Base-by-base conservation (phyloP, 257 asterid species). In the Solanum clarkiae region DNA sequence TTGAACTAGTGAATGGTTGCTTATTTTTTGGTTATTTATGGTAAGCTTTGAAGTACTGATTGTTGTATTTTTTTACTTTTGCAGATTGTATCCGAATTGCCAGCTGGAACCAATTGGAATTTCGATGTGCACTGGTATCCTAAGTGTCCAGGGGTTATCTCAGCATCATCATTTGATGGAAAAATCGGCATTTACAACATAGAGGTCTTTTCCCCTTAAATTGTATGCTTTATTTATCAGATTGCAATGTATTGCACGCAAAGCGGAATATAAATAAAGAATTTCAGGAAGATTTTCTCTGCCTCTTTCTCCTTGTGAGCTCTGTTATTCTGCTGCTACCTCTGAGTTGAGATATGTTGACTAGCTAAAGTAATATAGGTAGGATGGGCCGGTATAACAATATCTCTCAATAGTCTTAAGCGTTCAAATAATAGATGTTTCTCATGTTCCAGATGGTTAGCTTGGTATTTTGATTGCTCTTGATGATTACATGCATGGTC, bases 131-230 rank as follows among this genome's bases (percentile, higher is more conserved):
- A 97, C 90, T 97, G 99, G 99, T 95, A 94, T 86, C 86, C 98
- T 2, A 95, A 89, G 90, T 94, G 95, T 87, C 98, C 98, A 26
- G 99, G 99, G 80, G 90, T 97, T 84, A 93, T 97, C 88, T 95
- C 98, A 84, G 98, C 99, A 84, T 97, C 99, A 82, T 97, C 99
- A 24, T 97, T 93, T 90, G 99, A 97, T 90, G 99, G 99, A 86
- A 97, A 93, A 90, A 92, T 97, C 81, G 98, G 98, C 87, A 91
- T 97, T 83, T 94, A 95, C 85, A 97, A 95, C 88, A 92, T 97
- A 70, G 98, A 97, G 99, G 99, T 94, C 63, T 84, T 89, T 88
- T 45, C 59, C 77, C 65, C 62, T 22, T 81, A 56, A 15, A 9
- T 42, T 42, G 15, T 62, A n/a, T 82, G 56, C 26, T 82, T 65